A percentile compares a stretch with the other conserved stretches of the same genome.
phyloP scores from a whole-genome alignment of 2,329 filamentous ascomycete genomes.

The Colletotrichum tabaci region DNA sequence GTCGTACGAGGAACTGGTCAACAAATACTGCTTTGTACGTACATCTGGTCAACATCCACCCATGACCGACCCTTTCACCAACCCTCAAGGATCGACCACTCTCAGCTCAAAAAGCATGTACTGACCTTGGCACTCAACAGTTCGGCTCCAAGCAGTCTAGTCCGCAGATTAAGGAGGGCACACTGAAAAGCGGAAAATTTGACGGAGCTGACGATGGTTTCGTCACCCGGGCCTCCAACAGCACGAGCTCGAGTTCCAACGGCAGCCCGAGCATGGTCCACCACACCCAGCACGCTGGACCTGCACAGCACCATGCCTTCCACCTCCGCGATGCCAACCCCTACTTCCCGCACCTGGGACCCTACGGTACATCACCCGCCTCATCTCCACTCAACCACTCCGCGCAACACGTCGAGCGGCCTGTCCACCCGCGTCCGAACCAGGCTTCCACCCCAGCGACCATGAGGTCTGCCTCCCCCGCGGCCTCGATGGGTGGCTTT shows the following conservation, averaged over 20 bases:
- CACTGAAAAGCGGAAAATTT: slow-evolving; percentile 58
- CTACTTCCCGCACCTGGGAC: slow-evolving; percentile 45
- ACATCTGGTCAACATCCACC: slow-evolving; percentile 59
- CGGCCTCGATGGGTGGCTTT: slow-evolving; percentile 61
- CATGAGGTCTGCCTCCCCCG: slow-evolving; percentile 60
- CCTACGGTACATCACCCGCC: slow-evolving; percentile 52
- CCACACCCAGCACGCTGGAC: slow-evolving; percentile 53
- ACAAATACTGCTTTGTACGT: slow-evolving; percentile 99
- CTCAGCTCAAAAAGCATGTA: slow-evolving; percentile 48
- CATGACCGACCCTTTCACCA: slow-evolving; percentile 40
- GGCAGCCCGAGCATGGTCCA: slow-evolving; percentile 56
- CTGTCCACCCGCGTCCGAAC: slow-evolving; percentile 50
- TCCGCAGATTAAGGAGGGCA: slow-evolving; percentile 65
- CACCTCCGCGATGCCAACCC: slow-evolving; percentile 40
- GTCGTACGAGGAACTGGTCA: slow-evolving; percentile 96
- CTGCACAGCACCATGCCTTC: slow-evolving; percentile 61
- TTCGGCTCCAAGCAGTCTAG: slow-evolving; percentile 74
- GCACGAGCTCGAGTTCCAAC: slow-evolving; percentile 54
- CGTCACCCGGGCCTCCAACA: slow-evolving; percentile 51
- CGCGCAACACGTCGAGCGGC: slow-evolving; percentile 44
- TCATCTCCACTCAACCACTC: slow-evolving; percentile 52
- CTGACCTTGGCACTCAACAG: slow-evolving; percentile 62
- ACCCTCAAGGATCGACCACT: slow-evolving; percentile 39
- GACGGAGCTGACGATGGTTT: slow-evolving; percentile 59
- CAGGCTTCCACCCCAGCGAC: slow-evolving; percentile 52